phyloP scores from a whole-genome alignment of 2,329 filamentous ascomycete species.

The Beauveria varroae region DNA sequence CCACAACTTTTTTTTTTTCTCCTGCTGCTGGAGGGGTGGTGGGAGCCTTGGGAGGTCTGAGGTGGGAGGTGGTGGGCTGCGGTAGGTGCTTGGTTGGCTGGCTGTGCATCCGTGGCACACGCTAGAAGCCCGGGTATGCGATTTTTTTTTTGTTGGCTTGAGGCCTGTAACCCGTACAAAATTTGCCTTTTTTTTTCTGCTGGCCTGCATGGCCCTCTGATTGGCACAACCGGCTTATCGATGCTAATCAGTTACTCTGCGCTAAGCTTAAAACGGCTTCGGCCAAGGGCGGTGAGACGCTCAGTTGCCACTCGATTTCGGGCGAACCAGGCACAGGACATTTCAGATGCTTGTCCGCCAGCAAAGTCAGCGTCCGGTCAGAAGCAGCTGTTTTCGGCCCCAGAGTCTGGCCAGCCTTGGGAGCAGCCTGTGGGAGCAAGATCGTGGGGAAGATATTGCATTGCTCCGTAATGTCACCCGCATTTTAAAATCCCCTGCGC shows the following conservation, averaged over 20 bases:
- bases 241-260: background rate
- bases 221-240: slow-evolving; percentile 10
- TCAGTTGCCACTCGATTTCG: slow-evolving; percentile 4
- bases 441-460: slow-evolving; percentile 11
- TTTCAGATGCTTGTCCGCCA: slow-evolving; percentile 10
- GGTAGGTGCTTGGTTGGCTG: background rate
- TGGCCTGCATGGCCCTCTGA: background rate
- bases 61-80: background rate
- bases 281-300: slow-evolving; percentile 11
- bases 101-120: background rate
- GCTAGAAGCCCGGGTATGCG: slow-evolving; percentile 1
- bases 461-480: slow-evolving; percentile 1
- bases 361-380: background rate
- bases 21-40: slow-evolving; percentile 12
- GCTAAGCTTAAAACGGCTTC: slow-evolving; percentile 1
- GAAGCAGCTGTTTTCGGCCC: background rate
- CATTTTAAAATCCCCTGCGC: background rate
- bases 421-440: background rate
- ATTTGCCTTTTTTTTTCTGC: background rate
- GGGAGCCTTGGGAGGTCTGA: background rate
- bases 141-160: background rate
- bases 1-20: slow-evolving; percentile 26
- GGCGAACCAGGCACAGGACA: slow-evolving; percentile 12
- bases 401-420: background rate
- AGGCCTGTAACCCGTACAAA: background rate